Percentiles rank a stretch among this genome's conserved stretches.
Evolutionary conservation across 2,329 filamentous ascomycete genomes (phyloP).

Genomic region (Magnaporthiopsis rhizophila): DNA sequence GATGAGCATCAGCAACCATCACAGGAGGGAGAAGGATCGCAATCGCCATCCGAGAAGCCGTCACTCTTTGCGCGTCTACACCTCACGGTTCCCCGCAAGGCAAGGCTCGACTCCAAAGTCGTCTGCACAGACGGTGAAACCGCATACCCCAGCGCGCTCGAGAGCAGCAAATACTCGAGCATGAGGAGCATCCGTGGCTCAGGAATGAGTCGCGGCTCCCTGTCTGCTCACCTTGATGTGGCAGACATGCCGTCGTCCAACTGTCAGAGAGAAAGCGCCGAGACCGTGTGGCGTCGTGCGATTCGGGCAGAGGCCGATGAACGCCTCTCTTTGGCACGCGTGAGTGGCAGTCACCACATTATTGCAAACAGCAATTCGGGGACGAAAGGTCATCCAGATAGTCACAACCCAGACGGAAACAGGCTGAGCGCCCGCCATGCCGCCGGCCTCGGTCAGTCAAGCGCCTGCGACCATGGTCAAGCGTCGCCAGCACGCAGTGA

Average conservation of each 20-base stretch:
- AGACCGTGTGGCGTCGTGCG: constrained; percentile 13
- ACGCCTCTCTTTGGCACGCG: constrained; percentile 5
- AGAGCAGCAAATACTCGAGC: not conserved
- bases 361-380: not conserved
- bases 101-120: constrained; percentile 17
- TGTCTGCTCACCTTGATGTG: not conserved
- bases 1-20: constrained; percentile 12
- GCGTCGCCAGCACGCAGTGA: not conserved
- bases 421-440: not conserved
- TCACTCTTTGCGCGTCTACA: constrained; percentile 30
- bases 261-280: constrained; percentile 5
- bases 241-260: not conserved
- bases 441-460: too few relatives aligned
- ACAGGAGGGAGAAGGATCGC: not conserved
- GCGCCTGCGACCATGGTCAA: not conserved
- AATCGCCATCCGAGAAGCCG: constrained; percentile 12
- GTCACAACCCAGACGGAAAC: not conserved
- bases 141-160: not conserved
- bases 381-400: not conserved
- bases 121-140: constrained; percentile 11
- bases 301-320: constrained; percentile 12
- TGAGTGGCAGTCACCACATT: not conserved
- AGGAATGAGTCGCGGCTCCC: not conserved
- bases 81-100: constrained; percentile 23
- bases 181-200: not conserved